These are phyloP conservation scores for Cadophora gregata DNA, from an alignment of 2,329 filamentous ascomycete genomes.

Conservation along the genomic window DNA sequence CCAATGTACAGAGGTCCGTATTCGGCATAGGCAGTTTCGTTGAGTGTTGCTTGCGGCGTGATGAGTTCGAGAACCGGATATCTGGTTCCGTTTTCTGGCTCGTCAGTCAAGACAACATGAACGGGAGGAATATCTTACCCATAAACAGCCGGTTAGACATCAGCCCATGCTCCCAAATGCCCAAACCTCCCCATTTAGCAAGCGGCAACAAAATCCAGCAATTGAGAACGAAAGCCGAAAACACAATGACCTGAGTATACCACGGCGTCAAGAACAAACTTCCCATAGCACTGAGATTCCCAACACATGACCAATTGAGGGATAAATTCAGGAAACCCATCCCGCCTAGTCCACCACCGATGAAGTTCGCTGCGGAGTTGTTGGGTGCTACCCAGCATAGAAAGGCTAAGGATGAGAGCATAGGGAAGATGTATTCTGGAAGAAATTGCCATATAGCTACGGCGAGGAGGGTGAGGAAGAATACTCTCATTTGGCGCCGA, in stretches of 20 bases:
- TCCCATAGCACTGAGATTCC: constrained; percentile 49
- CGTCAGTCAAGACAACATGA: constrained; percentile 16
- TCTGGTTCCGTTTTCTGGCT: constrained; percentile 42
- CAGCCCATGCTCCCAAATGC: constrained; percentile 56
- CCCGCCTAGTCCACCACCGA: constrained; percentile 65
- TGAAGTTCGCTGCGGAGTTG: constrained; percentile 63
- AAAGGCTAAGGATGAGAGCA: constrained; percentile 64
- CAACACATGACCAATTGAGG: constrained; percentile 66
- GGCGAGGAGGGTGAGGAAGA: constrained; percentile 58
- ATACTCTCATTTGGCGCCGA: constrained; percentile 60
- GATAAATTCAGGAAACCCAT: constrained; percentile 66
- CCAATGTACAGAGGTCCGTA: constrained; percentile 63
- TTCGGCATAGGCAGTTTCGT: constrained; percentile 52
- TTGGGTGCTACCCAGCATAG: constrained; percentile 68
- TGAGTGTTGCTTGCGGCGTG: constrained; percentile 43
- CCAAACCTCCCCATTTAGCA: constrained; percentile 62
- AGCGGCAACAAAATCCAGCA: constrained; percentile 64
- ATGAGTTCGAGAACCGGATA: constrained; percentile 47
- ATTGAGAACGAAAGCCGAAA: constrained; percentile 59
- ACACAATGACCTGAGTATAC: constrained; percentile 64
- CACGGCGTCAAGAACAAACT: constrained; percentile 62
- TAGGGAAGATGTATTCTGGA: constrained; percentile 65
- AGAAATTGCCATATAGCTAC: constrained; percentile 67
- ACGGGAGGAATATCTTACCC: constrained; percentile 44
- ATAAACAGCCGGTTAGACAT: constrained; percentile 64